phyloP scores from a whole-genome alignment of 1,284 basidiomycete genomes.

The Mycosarcoma mackinlayi region DNA sequence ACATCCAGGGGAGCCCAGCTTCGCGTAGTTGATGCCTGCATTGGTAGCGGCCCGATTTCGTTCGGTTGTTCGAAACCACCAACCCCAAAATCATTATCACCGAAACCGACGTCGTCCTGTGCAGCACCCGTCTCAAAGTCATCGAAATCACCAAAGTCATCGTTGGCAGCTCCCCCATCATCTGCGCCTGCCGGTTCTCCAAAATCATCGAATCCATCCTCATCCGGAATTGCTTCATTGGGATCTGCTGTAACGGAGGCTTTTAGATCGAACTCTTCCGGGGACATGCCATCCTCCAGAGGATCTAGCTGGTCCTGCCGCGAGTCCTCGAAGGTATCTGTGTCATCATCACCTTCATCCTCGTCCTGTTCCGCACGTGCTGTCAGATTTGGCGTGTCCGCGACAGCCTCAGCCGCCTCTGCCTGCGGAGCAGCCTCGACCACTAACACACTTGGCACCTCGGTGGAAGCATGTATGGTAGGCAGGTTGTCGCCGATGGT shows the following conservation, averaged over 20 bases:
- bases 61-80: conserved; percentile 17
- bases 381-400: not conserved
- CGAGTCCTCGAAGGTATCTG: conserved; percentile 11
- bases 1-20: conserved; percentile 33
- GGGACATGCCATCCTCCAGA: not conserved
- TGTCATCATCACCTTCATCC: conserved; percentile 2
- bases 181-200: conserved; percentile 21
- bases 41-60: not conserved
- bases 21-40: conserved; percentile 12
- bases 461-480: not conserved
- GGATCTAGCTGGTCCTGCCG: conserved; percentile 13
- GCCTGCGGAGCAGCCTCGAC: not conserved
- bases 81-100: conserved; percentile 29
- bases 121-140: conserved; percentile 44
- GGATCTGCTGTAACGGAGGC: not conserved
- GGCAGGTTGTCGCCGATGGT: not conserved
- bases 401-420: not conserved
- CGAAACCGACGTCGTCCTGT: conserved; percentile 22
- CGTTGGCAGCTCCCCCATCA: conserved; percentile 15
- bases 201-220: conserved; percentile 50
- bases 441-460: no score
- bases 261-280: conserved; percentile 10
- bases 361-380: not conserved
- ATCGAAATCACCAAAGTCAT: conserved; percentile 54
- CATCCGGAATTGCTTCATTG: conserved; percentile 4